Evolutionary conservation across 371 early-diverging fungal genomes (phyloP), one percentile per base, ranked within the genome.

Genomic region (Fennellomyces sp.): DNA sequence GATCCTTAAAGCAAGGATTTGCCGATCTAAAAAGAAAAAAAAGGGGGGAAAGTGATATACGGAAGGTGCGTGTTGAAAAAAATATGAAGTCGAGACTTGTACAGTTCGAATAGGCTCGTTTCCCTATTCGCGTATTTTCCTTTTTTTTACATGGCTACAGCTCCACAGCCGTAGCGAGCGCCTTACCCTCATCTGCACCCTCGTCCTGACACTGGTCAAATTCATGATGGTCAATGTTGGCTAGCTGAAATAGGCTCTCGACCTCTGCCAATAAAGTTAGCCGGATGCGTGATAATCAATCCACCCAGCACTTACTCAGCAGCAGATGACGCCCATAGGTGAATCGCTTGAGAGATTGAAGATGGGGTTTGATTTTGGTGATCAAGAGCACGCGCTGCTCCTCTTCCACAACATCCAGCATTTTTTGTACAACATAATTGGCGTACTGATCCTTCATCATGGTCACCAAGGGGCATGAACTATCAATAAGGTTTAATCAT

Each of bases 391-490:
- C 93, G 27, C 92, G 86, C 77, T 97, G 95, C 30, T 89, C 87
- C 25, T 90, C 94, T 62, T 93, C 92, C 8, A 94, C 95, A 33
- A 97, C 94, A 70, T 99, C 99, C 58, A 99, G 81, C 94, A 99
- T 96, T 71, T 98, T 97, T 74, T 99, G 99, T 29, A 99, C 96
- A 11, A 99, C 99, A 76, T 99, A 99, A 77, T 99, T 99, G 55
- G 99, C 99, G 76, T 94, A 99, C 83, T 98, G 99, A 82, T 99
- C 99, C 74, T 93, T 96, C 96, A 99, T 98, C 94, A 96, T 95
- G n/a, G 88, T 75, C 56, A 97, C 88, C 65, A 95, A 73, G 29
- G 95, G 93, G 39, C 89, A 88, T 0, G 91, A 86, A 19, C 91
- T 90, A 63, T 75, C 30, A 52, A 13, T 3, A 29, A 11, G 27